Percentiles rank a stretch among this genome's conserved stretches.
These are phyloP conservation scores for Beauveria rudraprayagi DNA, from an alignment of 2,329 filamentous ascomycete genomes.

Conservation along the genomic window DNA sequence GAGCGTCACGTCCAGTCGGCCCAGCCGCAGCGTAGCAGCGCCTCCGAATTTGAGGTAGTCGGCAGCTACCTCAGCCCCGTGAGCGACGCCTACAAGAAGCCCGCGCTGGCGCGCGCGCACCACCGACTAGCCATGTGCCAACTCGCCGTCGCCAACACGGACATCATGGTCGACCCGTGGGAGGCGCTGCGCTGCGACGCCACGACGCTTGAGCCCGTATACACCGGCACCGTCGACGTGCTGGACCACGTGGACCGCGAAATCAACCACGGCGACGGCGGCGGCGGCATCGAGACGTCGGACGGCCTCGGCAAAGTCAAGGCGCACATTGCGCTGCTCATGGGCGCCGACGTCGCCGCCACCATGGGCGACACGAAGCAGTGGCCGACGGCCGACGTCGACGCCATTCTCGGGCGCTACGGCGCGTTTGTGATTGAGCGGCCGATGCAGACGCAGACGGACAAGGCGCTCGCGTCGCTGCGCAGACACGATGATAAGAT, in stretches of 20 bases:
- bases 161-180: constrained; percentile 78
- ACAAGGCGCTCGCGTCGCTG: constrained; percentile 68
- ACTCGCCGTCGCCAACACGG: constrained; percentile 63
- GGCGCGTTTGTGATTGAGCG: constrained; percentile 75
- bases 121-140: constrained; percentile 62
- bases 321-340: constrained; percentile 67
- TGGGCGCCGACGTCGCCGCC: constrained; percentile 63
- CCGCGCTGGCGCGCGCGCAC: constrained; percentile 33
- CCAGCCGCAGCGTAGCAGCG: background rate
- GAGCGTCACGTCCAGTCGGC: constrained; percentile 47
- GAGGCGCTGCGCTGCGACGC: constrained; percentile 44
- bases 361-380: constrained; percentile 63
- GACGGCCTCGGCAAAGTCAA: constrained; percentile 53
- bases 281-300: constrained; percentile 56
- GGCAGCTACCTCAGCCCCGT: constrained; percentile 55
- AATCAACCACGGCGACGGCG: constrained; percentile 60
- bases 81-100: constrained; percentile 27
- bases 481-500: constrained; percentile 74
- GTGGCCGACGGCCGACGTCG: constrained; percentile 73
- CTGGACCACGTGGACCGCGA: constrained; percentile 81
- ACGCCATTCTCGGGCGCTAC: constrained; percentile 73
- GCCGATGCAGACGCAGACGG: constrained; percentile 67
- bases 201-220: constrained; percentile 55
- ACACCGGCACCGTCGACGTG: constrained; percentile 77
- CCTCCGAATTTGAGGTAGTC: constrained; percentile 63